Conservation (phyloP, 192 early-diverging fungal species). For the Backusella luteola region DNA sequence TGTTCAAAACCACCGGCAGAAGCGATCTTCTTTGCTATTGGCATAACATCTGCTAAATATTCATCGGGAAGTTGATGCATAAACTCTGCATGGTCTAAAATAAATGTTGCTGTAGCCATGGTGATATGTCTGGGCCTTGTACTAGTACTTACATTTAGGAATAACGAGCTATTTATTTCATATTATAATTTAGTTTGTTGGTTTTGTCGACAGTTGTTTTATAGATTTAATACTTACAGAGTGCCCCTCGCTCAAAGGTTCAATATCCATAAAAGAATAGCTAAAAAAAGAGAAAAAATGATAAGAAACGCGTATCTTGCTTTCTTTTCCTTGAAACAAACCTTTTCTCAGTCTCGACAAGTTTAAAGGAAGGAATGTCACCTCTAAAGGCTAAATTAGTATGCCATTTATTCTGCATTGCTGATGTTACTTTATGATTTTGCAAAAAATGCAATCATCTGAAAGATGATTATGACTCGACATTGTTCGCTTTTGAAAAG, state of each 20-base stretch:
- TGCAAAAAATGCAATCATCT: conserved; percentile 85
- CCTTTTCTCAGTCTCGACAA: conserved; percentile 78
- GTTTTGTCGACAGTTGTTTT: not conserved
- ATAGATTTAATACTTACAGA: conserved; percentile 39
- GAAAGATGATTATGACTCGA: conserved; percentile 34
- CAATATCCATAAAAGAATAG: conserved; percentile 83
- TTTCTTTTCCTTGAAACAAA: conserved; percentile 10
- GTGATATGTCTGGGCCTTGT: not conserved
- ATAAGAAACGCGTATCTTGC: not conserved
- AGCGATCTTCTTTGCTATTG: conserved; percentile 86
- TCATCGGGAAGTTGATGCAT: conserved; percentile 91
- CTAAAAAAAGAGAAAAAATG: conserved; percentile 13
- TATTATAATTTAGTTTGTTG: not conserved
- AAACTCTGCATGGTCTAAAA: conserved; percentile 77
- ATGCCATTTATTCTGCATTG: not conserved
- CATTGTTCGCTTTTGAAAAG: conserved; percentile 6
- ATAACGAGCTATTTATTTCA: conserved; percentile 54
- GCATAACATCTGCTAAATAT: conserved; percentile 77
- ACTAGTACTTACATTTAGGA: conserved; percentile 56
- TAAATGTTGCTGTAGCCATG: not conserved
- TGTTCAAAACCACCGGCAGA: conserved; percentile 62
- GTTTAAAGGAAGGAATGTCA: conserved; percentile 79
- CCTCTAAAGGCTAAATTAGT: conserved; percentile 37
- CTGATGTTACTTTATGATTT: conserved; percentile 61
- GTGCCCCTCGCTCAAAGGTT: conserved; percentile 73